phyloP scores from a whole-genome alignment of 2,329 filamentous ascomycete species.

The Claviceps lovelessii region DNA sequence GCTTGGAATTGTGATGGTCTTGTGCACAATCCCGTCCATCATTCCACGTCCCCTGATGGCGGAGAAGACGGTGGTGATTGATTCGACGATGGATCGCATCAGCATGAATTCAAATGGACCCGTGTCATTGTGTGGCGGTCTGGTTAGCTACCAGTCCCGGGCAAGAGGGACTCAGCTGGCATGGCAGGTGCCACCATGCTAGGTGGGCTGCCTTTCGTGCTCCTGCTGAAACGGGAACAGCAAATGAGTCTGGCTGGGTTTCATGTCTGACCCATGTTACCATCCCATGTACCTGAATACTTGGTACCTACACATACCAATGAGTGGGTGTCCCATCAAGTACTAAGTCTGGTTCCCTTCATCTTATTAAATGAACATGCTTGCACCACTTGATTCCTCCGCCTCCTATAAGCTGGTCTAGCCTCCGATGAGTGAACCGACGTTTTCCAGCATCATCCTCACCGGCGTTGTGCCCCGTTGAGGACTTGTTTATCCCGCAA shows the following conservation, averaged over 20 bases:
- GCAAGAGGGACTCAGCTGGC: neutral
- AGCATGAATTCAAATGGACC: neutral
- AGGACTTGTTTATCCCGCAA: neutral
- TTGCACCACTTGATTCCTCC: neutral
- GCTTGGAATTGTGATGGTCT: neutral
- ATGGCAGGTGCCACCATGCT: neutral
- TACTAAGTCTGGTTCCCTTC: neutral
- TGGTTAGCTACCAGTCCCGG: neutral
- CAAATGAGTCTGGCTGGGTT: neutral
- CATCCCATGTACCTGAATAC: neutral
- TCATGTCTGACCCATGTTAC: neutral
- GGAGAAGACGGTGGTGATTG: neutral
- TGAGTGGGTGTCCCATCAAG: neutral
- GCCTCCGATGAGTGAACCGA: neutral
- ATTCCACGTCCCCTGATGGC: neutral
- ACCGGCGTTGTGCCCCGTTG: neutral
- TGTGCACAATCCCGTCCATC: neutral
- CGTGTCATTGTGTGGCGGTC: neutral
- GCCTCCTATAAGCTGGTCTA: neutral
- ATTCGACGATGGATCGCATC: neutral
- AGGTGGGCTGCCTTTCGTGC: neutral
- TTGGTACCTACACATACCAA: neutral
- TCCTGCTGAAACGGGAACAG: neutral
- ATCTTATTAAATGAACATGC: neutral
- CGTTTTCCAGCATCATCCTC: neutral